These are phyloP conservation scores for Mycena crocata DNA, from an alignment of 768 basidiomycete species.

Conservation along the genomic window DNA sequence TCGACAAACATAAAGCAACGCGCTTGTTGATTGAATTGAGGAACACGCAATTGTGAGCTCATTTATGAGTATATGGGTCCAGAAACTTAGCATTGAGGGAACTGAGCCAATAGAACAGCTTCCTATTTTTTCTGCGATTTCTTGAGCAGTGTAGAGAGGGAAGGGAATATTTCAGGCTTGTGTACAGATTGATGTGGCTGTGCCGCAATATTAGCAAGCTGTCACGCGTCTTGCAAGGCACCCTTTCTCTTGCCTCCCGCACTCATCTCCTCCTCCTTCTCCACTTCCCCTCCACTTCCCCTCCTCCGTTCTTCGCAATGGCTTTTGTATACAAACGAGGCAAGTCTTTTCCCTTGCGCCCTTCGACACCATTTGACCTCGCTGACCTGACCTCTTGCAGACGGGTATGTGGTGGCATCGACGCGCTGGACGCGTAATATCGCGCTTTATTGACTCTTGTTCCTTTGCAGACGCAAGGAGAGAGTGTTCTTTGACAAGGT, in stretches of 20 bases:
- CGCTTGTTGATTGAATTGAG: too few species aligned
- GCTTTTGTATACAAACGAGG: conserved; percentile 34
- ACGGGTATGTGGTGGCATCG: conserved; percentile 55
- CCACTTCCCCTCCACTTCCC: conserved; percentile 2
- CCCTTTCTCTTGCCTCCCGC: conserved; percentile 11
- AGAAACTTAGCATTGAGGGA: too few species aligned
- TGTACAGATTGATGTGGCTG: conserved; percentile 29
- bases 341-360: not conserved
- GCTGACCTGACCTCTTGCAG: conserved; percentile 41
- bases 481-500: conserved; percentile 96
- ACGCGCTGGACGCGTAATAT: conserved; percentile 45
- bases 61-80: too few species aligned
- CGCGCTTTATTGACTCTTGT: conserved; percentile 42
- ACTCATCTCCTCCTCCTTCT: conserved; percentile 7
- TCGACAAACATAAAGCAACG: too few species aligned
- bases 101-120: not conserved
- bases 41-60: too few species aligned
- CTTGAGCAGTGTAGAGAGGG: too few species aligned
- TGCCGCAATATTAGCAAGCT: conserved; percentile 7
- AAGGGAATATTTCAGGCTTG: not conserved
- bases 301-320: conserved; percentile 10
- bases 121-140: too few species aligned
- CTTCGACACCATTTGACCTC: not conserved
- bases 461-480: conserved; percentile 78
- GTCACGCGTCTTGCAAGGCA: conserved; percentile 20